phyloP scores from a whole-genome alignment of 2,329 filamentous ascomycete genomes.

The Aspergillus spinulosporus region DNA sequence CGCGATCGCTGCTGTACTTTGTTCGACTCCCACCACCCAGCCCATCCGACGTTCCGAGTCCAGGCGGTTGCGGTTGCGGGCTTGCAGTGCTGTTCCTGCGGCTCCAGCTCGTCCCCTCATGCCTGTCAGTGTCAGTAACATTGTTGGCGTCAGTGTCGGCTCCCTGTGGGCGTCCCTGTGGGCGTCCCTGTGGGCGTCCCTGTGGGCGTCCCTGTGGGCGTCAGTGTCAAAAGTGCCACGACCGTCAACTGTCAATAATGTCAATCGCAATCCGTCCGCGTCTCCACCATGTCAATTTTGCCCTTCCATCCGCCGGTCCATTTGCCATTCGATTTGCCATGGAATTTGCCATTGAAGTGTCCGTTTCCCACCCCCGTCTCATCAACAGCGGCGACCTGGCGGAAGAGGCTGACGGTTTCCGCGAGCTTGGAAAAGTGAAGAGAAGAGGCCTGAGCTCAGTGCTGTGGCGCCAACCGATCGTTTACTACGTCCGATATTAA shows the following conservation, averaged over 20 bases:
- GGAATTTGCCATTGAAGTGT: background rate
- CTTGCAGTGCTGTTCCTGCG: conserved; percentile 8
- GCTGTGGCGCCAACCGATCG: background rate
- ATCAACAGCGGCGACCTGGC: background rate
- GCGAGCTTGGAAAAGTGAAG: background rate
- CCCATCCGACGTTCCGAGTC: background rate
- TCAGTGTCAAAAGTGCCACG: too few species aligned
- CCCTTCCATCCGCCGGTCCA: too few species aligned
- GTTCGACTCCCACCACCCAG: background rate
- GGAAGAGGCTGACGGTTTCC: background rate
- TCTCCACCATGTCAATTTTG: background rate
- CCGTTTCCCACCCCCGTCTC: background rate
- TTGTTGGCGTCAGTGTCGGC: too few species aligned
- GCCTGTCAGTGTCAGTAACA: conserved; percentile 2
- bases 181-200: too few species aligned
- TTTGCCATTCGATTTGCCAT: too few species aligned
- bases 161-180: too few species aligned
- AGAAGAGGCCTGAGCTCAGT: background rate
- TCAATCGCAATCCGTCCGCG: background rate
- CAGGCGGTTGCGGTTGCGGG: background rate
- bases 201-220: too few species aligned
- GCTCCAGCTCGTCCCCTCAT: conserved; percentile 1
- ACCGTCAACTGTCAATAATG: background rate
- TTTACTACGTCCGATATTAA: background rate
- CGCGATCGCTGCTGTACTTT: background rate